These are phyloP conservation scores for Penicillium fimorum DNA, from an alignment of 495 filamentous ascomycete genomes.

Conservation along the genomic window DNA sequence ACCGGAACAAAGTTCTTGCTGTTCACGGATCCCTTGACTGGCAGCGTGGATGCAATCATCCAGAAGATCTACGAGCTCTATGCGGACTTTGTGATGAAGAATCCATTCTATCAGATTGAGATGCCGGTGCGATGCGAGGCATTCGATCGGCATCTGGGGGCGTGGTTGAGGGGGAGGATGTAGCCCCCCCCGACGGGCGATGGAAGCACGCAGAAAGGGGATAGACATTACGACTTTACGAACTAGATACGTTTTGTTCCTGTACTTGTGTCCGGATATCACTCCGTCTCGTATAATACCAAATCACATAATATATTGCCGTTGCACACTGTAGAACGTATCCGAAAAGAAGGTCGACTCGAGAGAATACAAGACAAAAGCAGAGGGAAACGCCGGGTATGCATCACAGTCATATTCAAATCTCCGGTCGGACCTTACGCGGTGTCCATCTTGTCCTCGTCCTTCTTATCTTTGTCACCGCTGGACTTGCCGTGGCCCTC, in stretches of 20 bases:
- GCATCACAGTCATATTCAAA: conserved; percentile 38
- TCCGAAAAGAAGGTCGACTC: conserved; percentile 10
- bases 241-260: conserved; percentile 25
- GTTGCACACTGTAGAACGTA: conserved; percentile 16
- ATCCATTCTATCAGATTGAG: conserved; percentile 96
- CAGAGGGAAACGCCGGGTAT: conserved; percentile 46
- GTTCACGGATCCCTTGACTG: conserved; percentile 89
- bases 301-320: conserved; percentile 27
- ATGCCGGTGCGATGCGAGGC: conserved; percentile 96
- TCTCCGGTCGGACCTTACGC: conserved; percentile 30
- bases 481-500: conserved; percentile 73
- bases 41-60: conserved; percentile 79
- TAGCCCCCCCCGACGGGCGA: conserved; percentile 12
- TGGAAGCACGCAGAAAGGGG: conserved; percentile 4
- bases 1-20: conserved; percentile 95
- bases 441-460: conserved; percentile 79
- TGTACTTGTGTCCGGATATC: conserved; percentile 10
- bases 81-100: conserved; percentile 98
- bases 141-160: conserved; percentile 79
- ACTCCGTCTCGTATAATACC: conserved; percentile 23
- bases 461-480: conserved; percentile 60
- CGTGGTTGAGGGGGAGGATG: conserved; percentile 42
- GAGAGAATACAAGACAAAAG: conserved; percentile 32
- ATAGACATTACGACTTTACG: conserved; percentile 31
- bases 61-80: conserved; percentile 90